phyloP scores from a whole-genome alignment of 768 basidiomycete species.

The Nidularia pulvinata region DNA sequence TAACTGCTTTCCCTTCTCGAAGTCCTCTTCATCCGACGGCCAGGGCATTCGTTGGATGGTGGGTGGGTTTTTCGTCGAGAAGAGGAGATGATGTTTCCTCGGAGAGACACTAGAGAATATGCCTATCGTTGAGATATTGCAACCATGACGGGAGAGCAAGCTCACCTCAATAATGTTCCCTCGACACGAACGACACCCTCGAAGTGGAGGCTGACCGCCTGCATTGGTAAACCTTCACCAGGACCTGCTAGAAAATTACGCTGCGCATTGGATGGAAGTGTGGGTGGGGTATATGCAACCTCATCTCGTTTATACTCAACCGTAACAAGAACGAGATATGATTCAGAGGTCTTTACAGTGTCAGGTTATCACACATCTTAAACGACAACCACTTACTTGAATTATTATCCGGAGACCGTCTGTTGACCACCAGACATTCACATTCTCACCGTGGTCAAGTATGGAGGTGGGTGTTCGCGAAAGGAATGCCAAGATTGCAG shows the following conservation, averaged over 20 bases:
- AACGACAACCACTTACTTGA: slow-evolving; percentile 46
- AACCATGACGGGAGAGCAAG: not conserved
- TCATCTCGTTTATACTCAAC: slow-evolving; percentile 59
- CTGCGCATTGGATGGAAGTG: slow-evolving; percentile 53
- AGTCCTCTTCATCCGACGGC: slow-evolving; percentile 53
- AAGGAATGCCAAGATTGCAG: slow-evolving; percentile 69
- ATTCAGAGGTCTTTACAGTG: slow-evolving; percentile 70
- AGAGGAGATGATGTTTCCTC: slow-evolving; percentile 64
- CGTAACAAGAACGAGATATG: slow-evolving; percentile 75
- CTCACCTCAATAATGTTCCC: slow-evolving; percentile 70
- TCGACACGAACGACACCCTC: slow-evolving; percentile 85
- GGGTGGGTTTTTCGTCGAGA: slow-evolving; percentile 74
- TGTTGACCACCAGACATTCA: slow-evolving; percentile 76
- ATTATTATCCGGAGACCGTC: slow-evolving; percentile 82
- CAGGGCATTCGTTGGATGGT: slow-evolving; percentile 86
- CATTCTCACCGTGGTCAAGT: slow-evolving; percentile 82
- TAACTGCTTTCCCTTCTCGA: slow-evolving; percentile 24
- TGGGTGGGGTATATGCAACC: slow-evolving; percentile 51
- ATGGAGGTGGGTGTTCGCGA: slow-evolving; percentile 78
- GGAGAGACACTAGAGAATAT: slow-evolving; percentile 63
- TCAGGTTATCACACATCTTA: not conserved
- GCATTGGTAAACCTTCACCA: slow-evolving; percentile 75
- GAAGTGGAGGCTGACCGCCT: slow-evolving; percentile 67
- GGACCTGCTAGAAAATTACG: slow-evolving; percentile 76
- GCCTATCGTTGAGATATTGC: slow-evolving; percentile 4